A percentile compares a stretch with the other conserved stretches of the same genome.
Evolutionary conservation across 768 basidiomycete genomes (phyloP).

Genomic region (Xerocomus brunneocitrinus): DNA sequence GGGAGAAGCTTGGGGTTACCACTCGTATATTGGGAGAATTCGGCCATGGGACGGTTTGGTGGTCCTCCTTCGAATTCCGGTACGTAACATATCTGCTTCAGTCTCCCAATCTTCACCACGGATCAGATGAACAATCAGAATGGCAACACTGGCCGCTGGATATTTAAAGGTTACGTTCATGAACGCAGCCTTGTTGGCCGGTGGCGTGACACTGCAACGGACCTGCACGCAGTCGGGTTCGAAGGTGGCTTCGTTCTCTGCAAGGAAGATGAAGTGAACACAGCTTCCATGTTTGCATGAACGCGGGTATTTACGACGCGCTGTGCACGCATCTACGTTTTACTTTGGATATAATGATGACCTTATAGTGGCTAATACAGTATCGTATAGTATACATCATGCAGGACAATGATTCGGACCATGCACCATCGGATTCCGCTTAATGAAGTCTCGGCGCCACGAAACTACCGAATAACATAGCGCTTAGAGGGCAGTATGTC

Average conservation of each 20-base stretch:
- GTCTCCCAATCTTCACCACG: constrained; percentile 10
- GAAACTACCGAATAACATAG: constrained; percentile 7
- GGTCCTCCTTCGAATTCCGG: constrained; percentile 42
- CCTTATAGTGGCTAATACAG: constrained; percentile 10
- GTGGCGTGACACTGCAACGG: constrained; percentile 49
- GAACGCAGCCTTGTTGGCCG: constrained; percentile 47
- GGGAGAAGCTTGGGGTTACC: constrained; percentile 48
- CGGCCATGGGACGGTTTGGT: constrained; percentile 50
- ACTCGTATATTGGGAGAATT: constrained; percentile 43
- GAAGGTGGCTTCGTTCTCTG: constrained; percentile 47
- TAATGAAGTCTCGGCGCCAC: background rate
- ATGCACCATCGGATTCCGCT: background rate
- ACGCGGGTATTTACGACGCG: constrained; percentile 16
- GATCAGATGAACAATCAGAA: constrained; percentile 33
- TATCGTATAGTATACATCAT: background rate
- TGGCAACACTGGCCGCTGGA: constrained; percentile 38
- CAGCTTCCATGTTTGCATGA: constrained; percentile 12
- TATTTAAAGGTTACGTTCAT: constrained; percentile 52
- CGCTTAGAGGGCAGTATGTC: constrained; percentile 8
- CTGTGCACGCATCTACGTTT: constrained; percentile 8
- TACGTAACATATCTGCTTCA: constrained; percentile 23
- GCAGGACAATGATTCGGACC: background rate
- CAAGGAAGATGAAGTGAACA: constrained; percentile 28
- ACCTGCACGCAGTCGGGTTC: constrained; percentile 37
- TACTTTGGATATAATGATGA: constrained; percentile 15